Conservation (phyloP, 2,329 filamentous ascomycete species). For the Beauveria bassiana region DNA sequence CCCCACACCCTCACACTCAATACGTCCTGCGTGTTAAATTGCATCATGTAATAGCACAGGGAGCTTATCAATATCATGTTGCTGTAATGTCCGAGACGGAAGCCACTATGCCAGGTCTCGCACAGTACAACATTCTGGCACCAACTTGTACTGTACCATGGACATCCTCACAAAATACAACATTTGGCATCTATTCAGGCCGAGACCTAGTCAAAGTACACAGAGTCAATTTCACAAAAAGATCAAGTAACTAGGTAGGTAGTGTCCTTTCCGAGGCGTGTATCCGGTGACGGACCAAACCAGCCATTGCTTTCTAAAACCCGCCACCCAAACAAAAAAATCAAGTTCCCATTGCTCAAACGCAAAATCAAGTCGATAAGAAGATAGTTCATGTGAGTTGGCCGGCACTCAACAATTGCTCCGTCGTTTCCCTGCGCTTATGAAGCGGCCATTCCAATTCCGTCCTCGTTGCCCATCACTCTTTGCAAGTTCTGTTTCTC, state of each 20-base stretch:
- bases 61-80: too few relatives aligned
- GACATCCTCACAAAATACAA: too few relatives aligned
- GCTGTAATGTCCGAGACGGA: not conserved
- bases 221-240: slow-evolving; percentile 6
- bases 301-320: slow-evolving; percentile 14
- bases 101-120: not conserved
- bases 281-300: slow-evolving; percentile 12
- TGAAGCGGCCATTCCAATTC: not conserved
- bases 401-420: slow-evolving; percentile 6
- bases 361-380: slow-evolving; percentile 4
- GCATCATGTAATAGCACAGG: too few relatives aligned
- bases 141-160: not conserved
- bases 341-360: slow-evolving; percentile 6
- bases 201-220: not conserved
- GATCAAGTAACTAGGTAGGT: not conserved
- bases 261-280: slow-evolving; percentile 9
- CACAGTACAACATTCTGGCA: not conserved
- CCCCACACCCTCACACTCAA: too few relatives aligned
- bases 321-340: slow-evolving; percentile 10
- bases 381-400: not conserved
- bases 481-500: not conserved
- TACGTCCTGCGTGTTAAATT: too few relatives aligned
- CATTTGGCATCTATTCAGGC: not conserved
- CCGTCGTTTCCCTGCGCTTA: not conserved
- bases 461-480: not conserved